Evolutionary conservation across 2,329 filamentous ascomycete species (phyloP).

Genomic region (Apiospora rasikravindrae): DNA sequence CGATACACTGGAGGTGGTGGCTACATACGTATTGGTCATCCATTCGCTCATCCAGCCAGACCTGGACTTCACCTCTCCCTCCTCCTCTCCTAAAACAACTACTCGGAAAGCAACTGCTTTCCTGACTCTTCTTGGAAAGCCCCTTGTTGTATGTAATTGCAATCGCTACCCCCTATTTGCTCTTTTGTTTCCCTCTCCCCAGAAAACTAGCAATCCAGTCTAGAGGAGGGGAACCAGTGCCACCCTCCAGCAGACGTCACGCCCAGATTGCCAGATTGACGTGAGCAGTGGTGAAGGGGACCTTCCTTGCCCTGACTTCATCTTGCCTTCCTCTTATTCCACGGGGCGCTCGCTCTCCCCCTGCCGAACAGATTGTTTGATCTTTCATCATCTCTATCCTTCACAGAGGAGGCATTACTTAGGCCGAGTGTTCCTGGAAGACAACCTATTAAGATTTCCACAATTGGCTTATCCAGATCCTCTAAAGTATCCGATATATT

Average conservation of each 20-base stretch:
- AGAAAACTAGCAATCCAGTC: slow-evolving; percentile 5
- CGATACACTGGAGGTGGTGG: slow-evolving; percentile 16
- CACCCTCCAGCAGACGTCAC: slow-evolving; percentile 10
- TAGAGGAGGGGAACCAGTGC: slow-evolving; percentile 13
- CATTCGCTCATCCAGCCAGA: slow-evolving; percentile 5
- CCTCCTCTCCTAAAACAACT: slow-evolving; percentile 1
- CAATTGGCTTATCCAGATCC: slow-evolving; percentile 14
- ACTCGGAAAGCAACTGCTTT: neutral
- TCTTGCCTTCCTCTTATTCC: slow-evolving; percentile 14
- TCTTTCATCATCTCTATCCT: neutral
- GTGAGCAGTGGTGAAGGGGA: slow-evolving; percentile 3
- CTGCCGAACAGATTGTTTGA: neutral
- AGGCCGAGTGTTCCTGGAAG: neutral
- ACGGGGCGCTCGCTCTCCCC: neutral
- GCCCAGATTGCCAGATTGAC: neutral
- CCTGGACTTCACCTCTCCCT: neutral
- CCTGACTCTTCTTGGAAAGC: neutral
- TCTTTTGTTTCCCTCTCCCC: neutral
- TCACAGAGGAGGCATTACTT: neutral
- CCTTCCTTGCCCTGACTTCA: slow-evolving; percentile 1
- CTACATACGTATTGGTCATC: slow-evolving; percentile 14
- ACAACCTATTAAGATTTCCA: neutral
- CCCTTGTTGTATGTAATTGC: slow-evolving; percentile 13
- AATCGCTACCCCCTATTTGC: slow-evolving; percentile 8
- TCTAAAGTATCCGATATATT: slow-evolving; percentile 14